Percentiles rank a stretch among this genome's conserved stretches.
These are phyloP conservation scores for Yamadazyma pseudoaaseri DNA, from an alignment of 1,139 yeast genomes.

Conservation along the genomic window DNA sequence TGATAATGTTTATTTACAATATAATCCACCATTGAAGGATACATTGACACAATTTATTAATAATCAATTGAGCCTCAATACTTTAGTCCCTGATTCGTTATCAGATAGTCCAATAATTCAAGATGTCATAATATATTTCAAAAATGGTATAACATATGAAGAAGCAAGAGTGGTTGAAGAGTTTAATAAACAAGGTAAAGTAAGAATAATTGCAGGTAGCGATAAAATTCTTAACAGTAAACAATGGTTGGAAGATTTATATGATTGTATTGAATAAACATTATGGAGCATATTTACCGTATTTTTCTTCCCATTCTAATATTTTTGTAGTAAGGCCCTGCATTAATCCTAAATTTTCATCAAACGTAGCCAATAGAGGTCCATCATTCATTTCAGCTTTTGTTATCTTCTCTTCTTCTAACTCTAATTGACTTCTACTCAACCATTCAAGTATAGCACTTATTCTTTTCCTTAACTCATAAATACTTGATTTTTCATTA, in stretches of 20 bases:
- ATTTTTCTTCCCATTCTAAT: conserved; percentile 74
- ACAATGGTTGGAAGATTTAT: conserved; percentile 41
- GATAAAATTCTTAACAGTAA: conserved; percentile 63
- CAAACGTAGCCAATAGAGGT: conserved; percentile 38
- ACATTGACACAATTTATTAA: conserved; percentile 25
- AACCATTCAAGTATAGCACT: conserved; percentile 90
- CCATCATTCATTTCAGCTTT: conserved; percentile 34
- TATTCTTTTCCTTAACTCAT: conserved; percentile 83
- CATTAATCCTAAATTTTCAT: conserved; percentile 62
- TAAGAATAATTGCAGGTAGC: conserved; percentile 68
- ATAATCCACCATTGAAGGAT: conserved; percentile 68
- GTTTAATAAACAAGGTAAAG: conserved; percentile 53
- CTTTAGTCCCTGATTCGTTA: conserved; percentile 16
- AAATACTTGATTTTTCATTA: conserved; percentile 65
- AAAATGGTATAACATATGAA: conserved; percentile 92
- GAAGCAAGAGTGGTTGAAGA: conserved; percentile 84
- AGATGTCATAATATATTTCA: conserved; percentile 75
- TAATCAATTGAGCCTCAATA: conserved; percentile 12
- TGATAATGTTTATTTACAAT: conserved; percentile 61
- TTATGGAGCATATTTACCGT: conserved; percentile 54
- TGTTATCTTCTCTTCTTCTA: conserved; percentile 65
- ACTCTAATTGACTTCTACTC: conserved; percentile 78
- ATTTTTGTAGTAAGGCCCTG: conserved; percentile 69
- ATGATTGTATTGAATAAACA: conserved; percentile 10
- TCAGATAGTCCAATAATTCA: conserved; percentile 45